Conservation (phyloP, 805 yeast genomes). For the Starmerella stellata region DNA sequence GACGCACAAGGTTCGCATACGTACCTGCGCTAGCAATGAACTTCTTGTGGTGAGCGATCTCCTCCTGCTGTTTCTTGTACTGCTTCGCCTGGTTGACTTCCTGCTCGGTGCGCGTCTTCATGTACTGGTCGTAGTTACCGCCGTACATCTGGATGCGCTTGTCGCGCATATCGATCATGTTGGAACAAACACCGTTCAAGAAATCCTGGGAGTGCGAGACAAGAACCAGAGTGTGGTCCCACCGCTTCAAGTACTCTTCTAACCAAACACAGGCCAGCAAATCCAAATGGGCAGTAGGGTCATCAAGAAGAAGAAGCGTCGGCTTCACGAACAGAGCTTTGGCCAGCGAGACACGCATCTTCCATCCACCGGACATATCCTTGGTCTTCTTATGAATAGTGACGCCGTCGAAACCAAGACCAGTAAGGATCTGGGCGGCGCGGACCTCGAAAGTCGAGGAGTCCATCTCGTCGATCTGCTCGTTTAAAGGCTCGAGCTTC, state of each 20-base stretch:
- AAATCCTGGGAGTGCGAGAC: constrained; percentile 98
- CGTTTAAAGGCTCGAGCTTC: constrained; percentile 71
- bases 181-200: constrained; percentile 95
- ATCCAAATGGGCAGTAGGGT: constrained; percentile 98
- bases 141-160: constrained; percentile 62
- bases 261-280: constrained; percentile 99
- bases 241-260: constrained; percentile 90
- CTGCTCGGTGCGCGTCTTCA: constrained; percentile 81
- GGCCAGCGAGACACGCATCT: constrained; percentile 97
- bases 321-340: constrained; percentile 97
- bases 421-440: constrained; percentile 87
- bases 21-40: constrained; percentile 99
- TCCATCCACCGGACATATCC: constrained; percentile 99
- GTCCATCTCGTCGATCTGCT: constrained; percentile 89
- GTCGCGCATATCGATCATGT: constrained; percentile 94
- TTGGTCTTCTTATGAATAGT: constrained; percentile 88
- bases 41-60: constrained; percentile 93
- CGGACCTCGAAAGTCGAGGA: constrained; percentile 90
- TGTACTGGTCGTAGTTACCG: constrained; percentile 96
- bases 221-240: constrained; percentile 79
- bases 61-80: constrained; percentile 94
- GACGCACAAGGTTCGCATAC: constrained; percentile 93
- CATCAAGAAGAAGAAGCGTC: constrained; percentile 81
- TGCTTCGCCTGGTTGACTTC: constrained; percentile 98
- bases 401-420: constrained; percentile 82